Percentiles rank a stretch among this genome's conserved stretches.
Evolutionary conservation across 441 rosid genomes (phyloP).

Genomic region (Populus hybrid): DNA sequence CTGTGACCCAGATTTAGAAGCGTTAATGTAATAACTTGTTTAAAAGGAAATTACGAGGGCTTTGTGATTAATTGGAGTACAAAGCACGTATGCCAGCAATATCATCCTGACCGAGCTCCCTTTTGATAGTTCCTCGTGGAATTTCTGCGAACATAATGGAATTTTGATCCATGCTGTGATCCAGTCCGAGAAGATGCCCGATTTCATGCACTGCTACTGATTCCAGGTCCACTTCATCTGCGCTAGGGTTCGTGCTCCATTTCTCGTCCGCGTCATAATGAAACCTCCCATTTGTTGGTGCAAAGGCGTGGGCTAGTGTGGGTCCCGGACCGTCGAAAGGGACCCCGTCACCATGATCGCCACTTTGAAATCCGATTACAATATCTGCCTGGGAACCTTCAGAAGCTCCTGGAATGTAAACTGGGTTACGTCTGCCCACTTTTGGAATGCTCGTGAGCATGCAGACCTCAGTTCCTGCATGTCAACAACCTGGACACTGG

Average conservation of each 20-base stretch:
- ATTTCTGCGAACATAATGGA: conserved; percentile 10
- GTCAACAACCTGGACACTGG: too few species aligned
- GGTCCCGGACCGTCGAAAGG: conserved; percentile 16
- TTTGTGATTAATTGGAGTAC: not conserved
- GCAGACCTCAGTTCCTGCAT: too few species aligned
- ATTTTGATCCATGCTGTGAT: not conserved
- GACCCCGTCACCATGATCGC: conserved; percentile 7
- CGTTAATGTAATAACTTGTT: too few species aligned
- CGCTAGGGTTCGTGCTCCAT: not conserved
- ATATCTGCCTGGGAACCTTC: too few species aligned
- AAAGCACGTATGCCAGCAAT: conserved; percentile 15
- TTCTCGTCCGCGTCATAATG: conserved; percentile 17
- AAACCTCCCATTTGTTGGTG: conserved; percentile 9
- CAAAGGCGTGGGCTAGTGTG: conserved; percentile 16
- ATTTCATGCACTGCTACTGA: conserved; percentile 18
- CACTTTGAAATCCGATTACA: not conserved
- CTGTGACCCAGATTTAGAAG: too few species aligned
- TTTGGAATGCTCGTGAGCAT: too few species aligned
- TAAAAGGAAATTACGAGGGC: too few species aligned
- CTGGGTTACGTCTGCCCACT: too few species aligned
- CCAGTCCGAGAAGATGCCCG: conserved; percentile 21
- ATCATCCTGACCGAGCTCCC: conserved; percentile 5
- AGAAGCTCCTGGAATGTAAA: too few species aligned
- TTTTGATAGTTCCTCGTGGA: not conserved
- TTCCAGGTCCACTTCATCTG: conserved; percentile 6